A percentile compares a stretch with the other conserved stretches of the same genome.
These are phyloP conservation scores for Orbilia blumenaviensis DNA, from an alignment of 2,329 filamentous ascomycete genomes.

Conservation along the genomic window DNA sequence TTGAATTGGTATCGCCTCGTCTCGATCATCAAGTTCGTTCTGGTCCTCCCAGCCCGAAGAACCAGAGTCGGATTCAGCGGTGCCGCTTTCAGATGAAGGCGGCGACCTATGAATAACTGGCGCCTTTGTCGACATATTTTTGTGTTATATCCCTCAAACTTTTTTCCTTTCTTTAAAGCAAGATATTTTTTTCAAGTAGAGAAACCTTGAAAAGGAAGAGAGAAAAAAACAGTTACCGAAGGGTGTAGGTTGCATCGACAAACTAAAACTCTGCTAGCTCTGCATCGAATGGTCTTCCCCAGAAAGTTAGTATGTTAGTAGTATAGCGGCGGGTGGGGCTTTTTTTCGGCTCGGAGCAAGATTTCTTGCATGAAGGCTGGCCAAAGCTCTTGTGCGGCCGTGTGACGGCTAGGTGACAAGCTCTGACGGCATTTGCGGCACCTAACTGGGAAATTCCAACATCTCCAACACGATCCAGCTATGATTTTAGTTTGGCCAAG, in stretches of 20 bases:
- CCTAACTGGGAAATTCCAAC: conserved; percentile 1
- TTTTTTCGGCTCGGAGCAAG: not conserved
- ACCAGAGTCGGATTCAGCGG: conserved; percentile 37
- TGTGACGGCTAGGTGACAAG: not conserved
- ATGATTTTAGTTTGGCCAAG: not conserved
- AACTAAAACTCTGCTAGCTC: conserved; percentile 15
- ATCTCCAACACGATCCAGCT: not conserved
- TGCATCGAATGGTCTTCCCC: not conserved
- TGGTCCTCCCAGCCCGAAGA: conserved; percentile 63
- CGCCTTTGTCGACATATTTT: conserved; percentile 16
- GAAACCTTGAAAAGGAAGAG: not conserved
- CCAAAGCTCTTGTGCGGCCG: conserved; percentile 3
- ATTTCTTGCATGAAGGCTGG: not conserved
- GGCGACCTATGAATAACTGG: conserved; percentile 21
- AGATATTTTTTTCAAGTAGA: not conserved
- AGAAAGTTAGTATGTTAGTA: conserved; percentile 19
- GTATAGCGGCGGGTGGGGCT: conserved; percentile 11
- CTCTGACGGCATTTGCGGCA: conserved; percentile 11
- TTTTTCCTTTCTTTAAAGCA: not conserved
- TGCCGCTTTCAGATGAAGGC: conserved; percentile 9
- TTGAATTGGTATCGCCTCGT: conserved; percentile 60
- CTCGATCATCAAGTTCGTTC: conserved; percentile 59
- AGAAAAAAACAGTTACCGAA: too few species aligned
- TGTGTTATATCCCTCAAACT: not conserved
- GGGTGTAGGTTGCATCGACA: not conserved